These are phyloP conservation scores for Onygena corvina DNA, from an alignment of 2,329 filamentous ascomycete genomes.

Conservation along the genomic window DNA sequence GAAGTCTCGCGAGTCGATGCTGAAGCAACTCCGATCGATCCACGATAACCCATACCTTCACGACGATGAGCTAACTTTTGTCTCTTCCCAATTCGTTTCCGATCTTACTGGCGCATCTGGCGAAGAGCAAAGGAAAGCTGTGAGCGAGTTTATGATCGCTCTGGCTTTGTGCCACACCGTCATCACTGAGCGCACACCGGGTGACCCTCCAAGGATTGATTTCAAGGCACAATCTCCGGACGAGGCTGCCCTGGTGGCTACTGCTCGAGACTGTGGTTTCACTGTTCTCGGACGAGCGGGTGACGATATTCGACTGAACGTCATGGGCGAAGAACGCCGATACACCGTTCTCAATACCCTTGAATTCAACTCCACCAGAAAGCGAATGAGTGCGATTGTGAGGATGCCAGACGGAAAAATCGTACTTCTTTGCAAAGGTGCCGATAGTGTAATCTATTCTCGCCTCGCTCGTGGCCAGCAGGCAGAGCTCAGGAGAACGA, in stretches of 20 bases:
- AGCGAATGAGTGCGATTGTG: conserved; percentile 95
- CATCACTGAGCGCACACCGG: conserved; percentile 76
- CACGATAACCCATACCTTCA: conserved; percentile 85
- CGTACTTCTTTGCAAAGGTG: conserved; percentile 89
- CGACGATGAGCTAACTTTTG: conserved; percentile 81
- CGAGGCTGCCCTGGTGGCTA: conserved; percentile 85
- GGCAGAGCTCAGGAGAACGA: conserved; percentile 64
- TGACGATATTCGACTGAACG: conserved; percentile 73
- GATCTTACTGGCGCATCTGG: conserved; percentile 72
- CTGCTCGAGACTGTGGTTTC: conserved; percentile 89
- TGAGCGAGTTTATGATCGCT: conserved; percentile 77
- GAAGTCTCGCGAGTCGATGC: conserved; percentile 58
- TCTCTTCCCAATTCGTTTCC: conserved; percentile 76
- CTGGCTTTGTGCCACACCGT: conserved; percentile 95
- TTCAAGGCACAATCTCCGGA: conserved; percentile 98
- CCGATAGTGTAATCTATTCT: conserved; percentile 93
- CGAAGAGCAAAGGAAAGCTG: conserved; percentile 61
- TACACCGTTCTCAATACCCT: conserved; percentile 88
- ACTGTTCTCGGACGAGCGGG: conserved; percentile 71
- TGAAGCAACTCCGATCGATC: conserved; percentile 58
- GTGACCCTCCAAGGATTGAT: conserved; percentile 79
- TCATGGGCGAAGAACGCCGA: conserved; percentile 71
- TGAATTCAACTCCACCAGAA: conserved; percentile 93
- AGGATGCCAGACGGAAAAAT: conserved; percentile 87
- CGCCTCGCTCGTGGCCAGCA: conserved; percentile 77